These are phyloP conservation scores for Meyerozyma carpophila DNA, from an alignment of 1,139 yeast genomes.

Conservation along the genomic window DNA sequence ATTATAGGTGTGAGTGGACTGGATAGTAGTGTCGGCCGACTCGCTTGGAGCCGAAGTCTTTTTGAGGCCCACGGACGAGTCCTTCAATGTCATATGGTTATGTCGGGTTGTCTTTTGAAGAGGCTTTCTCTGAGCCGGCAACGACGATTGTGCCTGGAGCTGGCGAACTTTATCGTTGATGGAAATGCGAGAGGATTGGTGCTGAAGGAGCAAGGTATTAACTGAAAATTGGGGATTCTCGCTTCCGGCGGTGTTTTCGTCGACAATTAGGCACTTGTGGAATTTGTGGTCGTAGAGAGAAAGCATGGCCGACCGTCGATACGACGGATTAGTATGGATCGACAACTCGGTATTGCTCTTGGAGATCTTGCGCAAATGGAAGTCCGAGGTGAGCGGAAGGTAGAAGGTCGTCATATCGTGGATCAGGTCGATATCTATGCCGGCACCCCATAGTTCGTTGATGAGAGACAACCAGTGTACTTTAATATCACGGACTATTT, in stretches of 20 bases:
- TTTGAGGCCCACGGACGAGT: conserved; percentile 38
- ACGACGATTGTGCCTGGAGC: conserved; percentile 8
- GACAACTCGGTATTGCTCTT: conserved; percentile 35
- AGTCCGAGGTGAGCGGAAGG: conserved; percentile 25
- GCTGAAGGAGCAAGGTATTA: conserved; percentile 35
- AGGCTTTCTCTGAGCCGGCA: conserved; percentile 2
- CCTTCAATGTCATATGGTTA: conserved; percentile 37
- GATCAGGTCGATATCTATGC: conserved; percentile 19
- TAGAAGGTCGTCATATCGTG: conserved; percentile 17
- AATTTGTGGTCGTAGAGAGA: conserved; percentile 43
- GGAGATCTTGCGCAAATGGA: conserved; percentile 16
- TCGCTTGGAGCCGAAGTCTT: conserved; percentile 16
- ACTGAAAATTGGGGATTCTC: conserved; percentile 40
- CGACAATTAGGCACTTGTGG: conserved; percentile 32
- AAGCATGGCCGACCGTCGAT: conserved; percentile 51
- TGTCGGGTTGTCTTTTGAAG: conserved; percentile 15
- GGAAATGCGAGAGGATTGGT: conserved; percentile 35
- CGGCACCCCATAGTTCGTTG: conserved; percentile 29
- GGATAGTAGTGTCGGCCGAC: not conserved
- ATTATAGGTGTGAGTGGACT: not conserved
- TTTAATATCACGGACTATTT: conserved; percentile 41
- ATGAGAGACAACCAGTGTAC: conserved; percentile 35
- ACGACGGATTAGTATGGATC: conserved; percentile 45
- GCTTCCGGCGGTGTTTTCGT: conserved; percentile 14
- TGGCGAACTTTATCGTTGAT: conserved; percentile 29